Conservation (phyloP, 345 rosid species). For the Sonneratia alba region DNA sequence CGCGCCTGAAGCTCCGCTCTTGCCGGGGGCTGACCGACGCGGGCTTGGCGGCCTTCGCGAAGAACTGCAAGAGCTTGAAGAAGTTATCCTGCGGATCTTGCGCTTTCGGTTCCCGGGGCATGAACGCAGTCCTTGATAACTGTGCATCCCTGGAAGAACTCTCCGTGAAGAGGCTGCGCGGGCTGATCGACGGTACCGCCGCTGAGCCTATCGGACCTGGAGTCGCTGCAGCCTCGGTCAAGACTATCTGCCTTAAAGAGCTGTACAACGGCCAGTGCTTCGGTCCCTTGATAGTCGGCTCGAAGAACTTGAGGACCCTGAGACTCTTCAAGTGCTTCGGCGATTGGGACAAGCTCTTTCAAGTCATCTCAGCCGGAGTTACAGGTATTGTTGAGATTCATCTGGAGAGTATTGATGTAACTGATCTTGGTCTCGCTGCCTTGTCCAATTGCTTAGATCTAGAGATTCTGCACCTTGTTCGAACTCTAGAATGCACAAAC, state of each 20-base stretch:
- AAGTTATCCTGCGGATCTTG: conserved; percentile 84
- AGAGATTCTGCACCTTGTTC: conserved; percentile 63
- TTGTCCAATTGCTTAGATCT: conserved; percentile 48
- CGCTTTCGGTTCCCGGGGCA: conserved; percentile 67
- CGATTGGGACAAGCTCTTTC: conserved; percentile 65
- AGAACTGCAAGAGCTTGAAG: conserved; percentile 62
- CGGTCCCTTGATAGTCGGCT: conserved; percentile 52
- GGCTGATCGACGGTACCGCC: conserved; percentile 41
- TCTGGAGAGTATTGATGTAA: conserved; percentile 59
- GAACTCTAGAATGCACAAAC: conserved; percentile 62
- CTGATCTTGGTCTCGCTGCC: conserved; percentile 46
- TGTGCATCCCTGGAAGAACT: conserved; percentile 63
- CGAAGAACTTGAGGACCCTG: conserved; percentile 50
- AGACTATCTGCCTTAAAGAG: conserved; percentile 63
- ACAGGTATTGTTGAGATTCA: conserved; percentile 49
- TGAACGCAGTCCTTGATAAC: conserved; percentile 71
- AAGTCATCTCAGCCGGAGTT: conserved; percentile 30
- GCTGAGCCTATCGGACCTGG: conserved; percentile 64
- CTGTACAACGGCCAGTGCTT: conserved; percentile 69
- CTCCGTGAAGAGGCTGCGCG: conserved; percentile 78
- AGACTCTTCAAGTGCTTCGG: conserved; percentile 80
- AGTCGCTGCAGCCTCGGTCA: conserved; percentile 44
- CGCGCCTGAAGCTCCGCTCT: conserved; percentile 68
- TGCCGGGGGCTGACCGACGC: conserved; percentile 73
- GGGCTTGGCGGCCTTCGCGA: conserved; percentile 58